A percentile compares a stretch with the other conserved stretches of the same genome.
Evolutionary conservation across 2,329 filamentous ascomycete genomes (phyloP).

Genomic region (Beauveria medogensis): DNA sequence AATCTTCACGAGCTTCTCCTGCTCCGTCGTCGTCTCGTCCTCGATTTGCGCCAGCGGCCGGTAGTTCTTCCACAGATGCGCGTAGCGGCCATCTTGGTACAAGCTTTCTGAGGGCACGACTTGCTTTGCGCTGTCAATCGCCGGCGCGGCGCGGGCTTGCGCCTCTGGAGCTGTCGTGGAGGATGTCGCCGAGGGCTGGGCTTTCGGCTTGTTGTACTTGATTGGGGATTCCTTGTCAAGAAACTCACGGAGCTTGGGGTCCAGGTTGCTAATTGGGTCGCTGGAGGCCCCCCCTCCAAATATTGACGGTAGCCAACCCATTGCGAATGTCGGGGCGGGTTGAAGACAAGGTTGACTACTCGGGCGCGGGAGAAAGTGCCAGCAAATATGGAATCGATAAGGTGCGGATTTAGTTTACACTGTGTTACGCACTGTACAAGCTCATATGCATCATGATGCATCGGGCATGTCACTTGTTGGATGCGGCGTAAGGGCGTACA

Average conservation of each 20-base stretch:
- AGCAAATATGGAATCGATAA: slow-evolving; percentile 5
- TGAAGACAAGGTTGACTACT: background rate
- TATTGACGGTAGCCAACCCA: slow-evolving; percentile 52
- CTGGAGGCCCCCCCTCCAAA: slow-evolving; percentile 38
- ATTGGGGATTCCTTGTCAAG: slow-evolving; percentile 74
- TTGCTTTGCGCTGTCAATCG: slow-evolving; percentile 5
- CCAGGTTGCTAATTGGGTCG: slow-evolving; percentile 64
- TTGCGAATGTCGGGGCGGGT: slow-evolving; percentile 21
- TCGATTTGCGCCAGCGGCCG: slow-evolving; percentile 63
- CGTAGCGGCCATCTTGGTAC: slow-evolving; percentile 57
- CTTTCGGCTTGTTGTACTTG: slow-evolving; percentile 44
- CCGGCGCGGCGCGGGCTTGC: slow-evolving; percentile 16
- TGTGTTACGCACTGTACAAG: slow-evolving; percentile 13
- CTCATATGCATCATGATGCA: background rate
- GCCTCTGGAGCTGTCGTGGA: slow-evolving; percentile 13
- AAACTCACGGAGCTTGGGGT: slow-evolving; percentile 76
- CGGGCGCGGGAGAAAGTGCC: slow-evolving; percentile 4
- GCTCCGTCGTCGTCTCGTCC: slow-evolving; percentile 60
- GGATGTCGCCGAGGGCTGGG: slow-evolving; percentile 6
- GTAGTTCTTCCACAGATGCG: slow-evolving; percentile 91
- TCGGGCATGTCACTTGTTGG: too few relatives aligned
- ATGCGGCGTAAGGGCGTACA: too few relatives aligned
- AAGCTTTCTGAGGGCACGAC: slow-evolving; percentile 42
- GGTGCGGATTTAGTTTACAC: slow-evolving; percentile 15
- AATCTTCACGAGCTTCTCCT: slow-evolving; percentile 73